phyloP scores from a whole-genome alignment of 176 grass and related monocot species.

The Phragmites australis region DNA sequence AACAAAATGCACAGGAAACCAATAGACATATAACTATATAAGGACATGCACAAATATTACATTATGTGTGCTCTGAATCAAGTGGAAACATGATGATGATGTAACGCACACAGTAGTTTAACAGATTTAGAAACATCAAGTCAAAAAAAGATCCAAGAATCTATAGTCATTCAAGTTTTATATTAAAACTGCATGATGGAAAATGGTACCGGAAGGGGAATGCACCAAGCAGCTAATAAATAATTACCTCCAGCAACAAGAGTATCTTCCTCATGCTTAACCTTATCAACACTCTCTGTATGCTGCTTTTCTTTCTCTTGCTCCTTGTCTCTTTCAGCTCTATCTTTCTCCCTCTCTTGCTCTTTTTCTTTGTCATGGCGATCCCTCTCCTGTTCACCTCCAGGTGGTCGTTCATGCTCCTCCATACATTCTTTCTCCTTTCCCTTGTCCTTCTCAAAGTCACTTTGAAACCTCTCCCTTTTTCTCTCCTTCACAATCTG shows the following conservation, averaged over 20 bases:
- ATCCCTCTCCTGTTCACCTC: slow-evolving; percentile 63
- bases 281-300: slow-evolving; percentile 60
- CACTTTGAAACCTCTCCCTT: slow-evolving; percentile 59
- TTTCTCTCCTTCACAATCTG: slow-evolving; percentile 86
- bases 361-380: slow-evolving; percentile 71
- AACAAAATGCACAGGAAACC: not conserved
- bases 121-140: slow-evolving; percentile 14
- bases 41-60: not conserved
- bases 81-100: not conserved
- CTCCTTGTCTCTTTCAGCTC: slow-evolving; percentile 51
- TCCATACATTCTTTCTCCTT: slow-evolving; percentile 57
- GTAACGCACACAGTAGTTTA: not conserved
- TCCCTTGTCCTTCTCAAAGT: slow-evolving; percentile 66
- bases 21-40: not conserved
- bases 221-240: slow-evolving; percentile 26
- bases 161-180: not conserved
- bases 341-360: slow-evolving; percentile 63
- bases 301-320: slow-evolving; percentile 63
- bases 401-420: slow-evolving; percentile 55
- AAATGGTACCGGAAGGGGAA: not conserved
- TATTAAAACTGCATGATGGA: slow-evolving; percentile 29
- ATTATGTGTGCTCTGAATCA: not conserved
- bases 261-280: slow-evolving; percentile 58
- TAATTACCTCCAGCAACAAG: slow-evolving; percentile 65
- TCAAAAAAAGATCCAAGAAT: not conserved